Evolutionary conservation across 768 basidiomycete species (phyloP), one percentile per base, ranked within the genome.

Genomic region (Jaapia argillacea): DNA sequence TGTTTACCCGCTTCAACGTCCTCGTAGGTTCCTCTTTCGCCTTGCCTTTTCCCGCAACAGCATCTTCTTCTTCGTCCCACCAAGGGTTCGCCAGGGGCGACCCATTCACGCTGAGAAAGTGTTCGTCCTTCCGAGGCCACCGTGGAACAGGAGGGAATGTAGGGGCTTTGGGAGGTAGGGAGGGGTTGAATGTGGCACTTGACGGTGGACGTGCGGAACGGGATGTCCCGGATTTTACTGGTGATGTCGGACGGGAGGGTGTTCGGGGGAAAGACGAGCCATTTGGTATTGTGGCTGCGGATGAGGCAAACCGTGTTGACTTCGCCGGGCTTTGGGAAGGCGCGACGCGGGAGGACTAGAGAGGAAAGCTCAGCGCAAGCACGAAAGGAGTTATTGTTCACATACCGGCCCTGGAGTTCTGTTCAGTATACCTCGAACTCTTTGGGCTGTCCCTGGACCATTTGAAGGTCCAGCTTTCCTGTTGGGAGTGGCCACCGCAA

Each of bases 1-100:
- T 81, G 54, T 76, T 77, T 54, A 75, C 73, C 1, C 66, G 51
- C 54, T 47, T 45, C 31, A 48, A 36, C 31, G 51, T 18, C 6
- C 33, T 39, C 36, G 48, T 12, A 14, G 47, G 51, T 21, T 45
- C 36, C 36, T 49, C 48, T 22, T 48, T 54, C n/a, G 48, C 45
- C 31, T 54, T 59, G 36, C 59, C 61, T 33, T 48, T 50, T 6
- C 56, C 53, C 28, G 50, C 53, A 46, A 48, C 55, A 21, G 54
- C 51, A 16, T 47, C 51, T 6, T 57, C 57, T 18, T 67, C 67
- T 16, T 54, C 55, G 4, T 65, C 63, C 66, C 36, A 78, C 55
- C 16, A 83, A 1, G 86, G 85, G 56, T 88, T 88, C 14, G 79
- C 76, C 14, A 90, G 69, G 0, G 88, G 88, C 0, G 85, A 87